Percentiles rank a stretch among this genome's conserved stretches.
Conservation (phyloP, 768 basidiomycete species). For the Tricholoma terreum region DNA sequence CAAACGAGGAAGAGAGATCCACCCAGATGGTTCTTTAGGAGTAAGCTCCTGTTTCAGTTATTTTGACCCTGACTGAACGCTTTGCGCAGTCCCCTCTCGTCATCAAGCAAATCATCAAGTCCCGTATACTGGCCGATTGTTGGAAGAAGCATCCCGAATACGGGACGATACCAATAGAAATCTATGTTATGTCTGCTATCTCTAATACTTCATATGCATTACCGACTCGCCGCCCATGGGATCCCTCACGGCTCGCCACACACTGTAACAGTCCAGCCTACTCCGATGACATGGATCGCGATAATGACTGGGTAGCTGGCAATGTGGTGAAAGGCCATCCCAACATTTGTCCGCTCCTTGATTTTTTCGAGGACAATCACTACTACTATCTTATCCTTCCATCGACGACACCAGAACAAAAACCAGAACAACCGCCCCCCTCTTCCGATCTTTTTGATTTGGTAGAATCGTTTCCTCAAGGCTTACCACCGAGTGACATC, state of each 20-base stretch:
- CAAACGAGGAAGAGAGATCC: slow-evolving; percentile 81
- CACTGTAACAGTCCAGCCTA: slow-evolving; percentile 19
- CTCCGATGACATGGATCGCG: slow-evolving; percentile 11
- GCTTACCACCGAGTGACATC: slow-evolving; percentile 70
- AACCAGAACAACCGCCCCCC: slow-evolving; percentile 48
- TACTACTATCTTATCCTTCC: slow-evolving; percentile 95
- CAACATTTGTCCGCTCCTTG: slow-evolving; percentile 90
- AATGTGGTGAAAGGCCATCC: slow-evolving; percentile 84
- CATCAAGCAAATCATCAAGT: slow-evolving; percentile 98
- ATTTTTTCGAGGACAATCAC: slow-evolving; percentile 96
- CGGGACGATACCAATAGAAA: slow-evolving; percentile 98
- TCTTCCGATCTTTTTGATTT: slow-evolving; percentile 92
- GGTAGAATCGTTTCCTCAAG: slow-evolving; percentile 85
- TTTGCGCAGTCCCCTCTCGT: slow-evolving; percentile 73
- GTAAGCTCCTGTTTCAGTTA: slow-evolving; percentile 46
- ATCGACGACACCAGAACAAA: slow-evolving; percentile 60
- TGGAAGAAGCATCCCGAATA: slow-evolving; percentile 97
- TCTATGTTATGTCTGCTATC: slow-evolving; percentile 89
- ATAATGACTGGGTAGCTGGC: slow-evolving; percentile 63
- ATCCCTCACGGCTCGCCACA: slow-evolving; percentile 55
- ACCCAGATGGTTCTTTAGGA: slow-evolving; percentile 72
- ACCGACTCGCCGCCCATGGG: slow-evolving; percentile 80
- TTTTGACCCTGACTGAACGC: slow-evolving; percentile 18
- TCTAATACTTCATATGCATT: slow-evolving; percentile 78
- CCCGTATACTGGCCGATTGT: slow-evolving; percentile 96